Evolutionary conservation across 2,329 filamentous ascomycete species (phyloP), one percentile per base, ranked within the genome.

Genomic region (Epichloe amarillans): DNA sequence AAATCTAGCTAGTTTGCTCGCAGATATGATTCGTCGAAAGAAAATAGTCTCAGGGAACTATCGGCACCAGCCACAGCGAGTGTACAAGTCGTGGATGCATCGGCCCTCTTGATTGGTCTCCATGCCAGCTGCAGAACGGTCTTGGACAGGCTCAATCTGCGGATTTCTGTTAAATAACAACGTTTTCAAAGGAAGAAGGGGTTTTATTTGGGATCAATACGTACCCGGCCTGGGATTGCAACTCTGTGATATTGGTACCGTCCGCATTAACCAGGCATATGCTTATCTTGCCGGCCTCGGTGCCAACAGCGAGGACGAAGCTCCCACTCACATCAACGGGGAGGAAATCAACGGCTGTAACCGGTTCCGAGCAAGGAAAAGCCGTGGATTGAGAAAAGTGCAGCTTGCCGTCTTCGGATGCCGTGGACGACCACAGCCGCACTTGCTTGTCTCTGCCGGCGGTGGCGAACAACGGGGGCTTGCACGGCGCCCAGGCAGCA

Each of bases 391-490:
- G 77, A 11, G 66, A 62, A 54, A 84, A 81, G 17, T 65, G 64
- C 21, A 61, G 52, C 17, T 59, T 62, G n/a, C 56, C 58, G 8
- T 58, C 63, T 53, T 60, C 66, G 6, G 46, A 40, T 37, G 58
- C 57, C 40, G 58, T 67, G 14, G 60, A 61, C 1, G 62, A 53
- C 87, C 87, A 91, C 42, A 90, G 62, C 62, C 86, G 86, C 38
- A 95, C 82, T 26, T 75, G 76, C 69, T 94, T 97, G 66, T 98
- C 93, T 59, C 93, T 77, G 3, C 90, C 88, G 1, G 90, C 91
- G 0, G 93, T 98, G 12, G 86, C 85, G 66, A 98, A 98, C 10
- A 75, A 62, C 10, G 67, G 60, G 3, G 30, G 76, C 65, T 61
- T 56, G 65, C 74, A 30, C 1, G 84, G 84, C 1, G 84, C 83